These are phyloP conservation scores for Hamamelis virginiana DNA, from an alignment of 164 flowering plant genomes.

Conservation along the genomic window DNA sequence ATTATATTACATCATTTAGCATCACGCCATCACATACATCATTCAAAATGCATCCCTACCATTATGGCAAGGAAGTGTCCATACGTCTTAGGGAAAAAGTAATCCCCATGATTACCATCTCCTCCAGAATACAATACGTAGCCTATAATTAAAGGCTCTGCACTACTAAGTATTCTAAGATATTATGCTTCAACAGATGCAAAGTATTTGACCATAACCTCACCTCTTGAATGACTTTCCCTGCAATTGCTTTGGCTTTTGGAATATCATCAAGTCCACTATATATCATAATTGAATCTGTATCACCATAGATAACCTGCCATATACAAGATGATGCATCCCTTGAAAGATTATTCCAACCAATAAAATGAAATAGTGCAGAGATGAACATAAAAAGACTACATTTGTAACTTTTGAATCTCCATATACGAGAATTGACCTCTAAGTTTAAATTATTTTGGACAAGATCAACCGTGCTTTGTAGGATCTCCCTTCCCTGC, in stretches of 20 bases:
- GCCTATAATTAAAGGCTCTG: background rate
- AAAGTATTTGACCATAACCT: conserved; percentile 2
- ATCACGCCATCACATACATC: too few species aligned
- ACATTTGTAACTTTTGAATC: background rate
- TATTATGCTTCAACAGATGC: background rate
- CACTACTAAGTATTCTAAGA: background rate
- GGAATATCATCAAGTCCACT: conserved; percentile 87
- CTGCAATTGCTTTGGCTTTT: conserved; percentile 76
- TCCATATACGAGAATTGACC: conserved; percentile 35
- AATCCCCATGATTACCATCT: background rate
- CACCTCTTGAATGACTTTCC: conserved; percentile 89
- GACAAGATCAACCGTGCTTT: conserved; percentile 95
- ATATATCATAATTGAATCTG: conserved; percentile 97
- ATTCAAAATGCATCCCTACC: too few species aligned
- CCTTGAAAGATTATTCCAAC: background rate
- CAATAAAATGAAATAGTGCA: background rate
- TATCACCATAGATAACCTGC: conserved; percentile 98
- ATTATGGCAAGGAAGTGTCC: too few species aligned
- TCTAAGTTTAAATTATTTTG: conserved; percentile 83
- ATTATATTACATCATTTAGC: too few species aligned
- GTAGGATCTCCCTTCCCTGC: conserved; percentile 98
- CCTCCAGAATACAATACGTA: background rate
- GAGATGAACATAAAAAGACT: background rate
- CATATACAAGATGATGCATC: conserved; percentile 16
- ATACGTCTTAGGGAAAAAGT: background rate